These are phyloP conservation scores for Dothiorella sarmentorum DNA, from an alignment of 2,329 filamentous ascomycete genomes.

Conservation along the genomic window DNA sequence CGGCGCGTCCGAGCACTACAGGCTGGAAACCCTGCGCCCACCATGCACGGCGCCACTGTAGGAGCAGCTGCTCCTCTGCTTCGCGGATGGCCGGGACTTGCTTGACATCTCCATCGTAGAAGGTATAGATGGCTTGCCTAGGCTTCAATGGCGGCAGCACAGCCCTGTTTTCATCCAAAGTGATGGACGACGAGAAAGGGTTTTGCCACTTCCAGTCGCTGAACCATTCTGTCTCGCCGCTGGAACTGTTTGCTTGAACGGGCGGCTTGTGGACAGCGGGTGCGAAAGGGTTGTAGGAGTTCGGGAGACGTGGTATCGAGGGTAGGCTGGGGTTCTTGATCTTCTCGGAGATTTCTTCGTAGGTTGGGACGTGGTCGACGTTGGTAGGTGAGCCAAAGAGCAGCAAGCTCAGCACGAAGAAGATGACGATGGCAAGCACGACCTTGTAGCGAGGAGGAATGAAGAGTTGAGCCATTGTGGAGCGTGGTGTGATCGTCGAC, in stretches of 20 bases:
- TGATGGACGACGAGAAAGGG: constrained; percentile 78
- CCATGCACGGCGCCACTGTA: constrained; percentile 91
- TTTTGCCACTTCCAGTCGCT: constrained; percentile 86
- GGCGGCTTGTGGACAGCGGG: constrained; percentile 67
- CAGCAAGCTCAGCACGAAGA: constrained; percentile 32
- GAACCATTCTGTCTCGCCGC: constrained; percentile 78
- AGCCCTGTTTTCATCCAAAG: constrained; percentile 75
- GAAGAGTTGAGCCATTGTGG: constrained; percentile 7
- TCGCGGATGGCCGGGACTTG: constrained; percentile 63
- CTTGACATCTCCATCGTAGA: constrained; percentile 69
- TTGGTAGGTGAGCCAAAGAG: constrained; percentile 37
- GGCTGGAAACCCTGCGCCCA: constrained; percentile 92
- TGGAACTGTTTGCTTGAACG: constrained; percentile 73
- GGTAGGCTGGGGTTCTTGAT: constrained; percentile 36
- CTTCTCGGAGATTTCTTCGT: constrained; percentile 35
- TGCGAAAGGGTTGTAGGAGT: constrained; percentile 61
- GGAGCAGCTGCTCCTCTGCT: constrained; percentile 73
- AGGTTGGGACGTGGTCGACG: constrained; percentile 36
- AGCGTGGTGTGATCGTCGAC: constrained; percentile 2
- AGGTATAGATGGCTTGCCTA: constrained; percentile 81
- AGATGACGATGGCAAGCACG: constrained; percentile 37
- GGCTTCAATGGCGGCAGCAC: constrained; percentile 73
- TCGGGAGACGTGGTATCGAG: constrained; percentile 33
- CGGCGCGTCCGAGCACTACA: constrained; percentile 71
- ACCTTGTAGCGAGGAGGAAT: constrained; percentile 40